Base-by-base conservation (phyloP, 73 alveolate species). In the Blepharisma stoltei region DNA sequence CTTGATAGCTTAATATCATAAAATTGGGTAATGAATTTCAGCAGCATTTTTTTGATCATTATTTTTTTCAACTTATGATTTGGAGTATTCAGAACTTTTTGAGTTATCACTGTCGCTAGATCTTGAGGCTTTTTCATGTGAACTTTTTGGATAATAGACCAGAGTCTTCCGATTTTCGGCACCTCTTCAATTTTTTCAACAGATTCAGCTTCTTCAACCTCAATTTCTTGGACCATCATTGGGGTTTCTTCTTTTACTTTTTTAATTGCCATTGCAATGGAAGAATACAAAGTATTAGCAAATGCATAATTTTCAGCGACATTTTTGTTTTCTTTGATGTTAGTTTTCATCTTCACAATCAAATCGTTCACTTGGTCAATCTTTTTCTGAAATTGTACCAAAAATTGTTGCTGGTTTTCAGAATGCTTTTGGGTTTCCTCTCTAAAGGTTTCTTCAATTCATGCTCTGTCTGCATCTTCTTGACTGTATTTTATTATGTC, bases 61-160 rank as follows among this genome's bases (percentile, higher is more conserved):
- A 60, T 25, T 25, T 25, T 60, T 60, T 60, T 60, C 5, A 60
- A 4, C 23, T 60, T 60, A 60, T 60, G 73, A 14, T 60, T n/a
- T 18, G 73, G 73, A 25, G 73, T 60, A 60, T n/a, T 60, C 23
- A 14, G 2, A 14, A 60, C 45, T 25, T 60, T 60, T 14, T 60
- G 73, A 20, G 23, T 25, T 60, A 60, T 14, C n/a, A 60, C 73
- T 18, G 11, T 14, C 0, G 73, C 0, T 8, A 60, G 2, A 9
- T 60, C 73, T 2, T 11, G 14, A 60, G 73, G n/a, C 23, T 60
- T 60, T 25, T 60, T 60, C 73, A 60, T 60, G 2, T 25, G 14
- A 20, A 38, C 14, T 9, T n/a, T 38, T 60, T 60, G 73, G 45
- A 60, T 60, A 60, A 18, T 9, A 60, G 37, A 14, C 73, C 73